Base-by-base conservation (phyloP, 2,329 filamentous ascomycete genomes). In the Parafenestella ontariensis region DNA sequence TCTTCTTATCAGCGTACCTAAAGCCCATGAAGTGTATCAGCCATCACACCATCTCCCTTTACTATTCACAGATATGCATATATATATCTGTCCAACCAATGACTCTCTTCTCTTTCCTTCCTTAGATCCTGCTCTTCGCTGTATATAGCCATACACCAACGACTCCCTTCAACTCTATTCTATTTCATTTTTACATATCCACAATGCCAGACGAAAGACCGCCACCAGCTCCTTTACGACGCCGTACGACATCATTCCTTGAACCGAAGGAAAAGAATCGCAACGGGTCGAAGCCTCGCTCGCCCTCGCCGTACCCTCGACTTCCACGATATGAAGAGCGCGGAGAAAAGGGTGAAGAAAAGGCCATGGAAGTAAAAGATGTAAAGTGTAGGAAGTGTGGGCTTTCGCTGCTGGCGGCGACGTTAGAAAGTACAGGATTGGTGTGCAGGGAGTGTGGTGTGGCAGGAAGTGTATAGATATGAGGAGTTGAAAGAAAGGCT, bases 201-300 rank as follows among this genome's bases (percentile, higher is more conserved):
- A 34, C 31, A 15, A 34, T 34, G 31, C 13, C 31, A 34, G 31
- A 34, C 13, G 24, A 26, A 26, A 26, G 24, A 26, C 31, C 13
- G 13, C 31, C 31, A 34, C 13, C 23, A 3, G 9, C 23, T n/a
- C 10, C n/a, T 28, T n/a, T 43, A n/a, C 26, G 26, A 8, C 40
- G 23, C 23, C 29, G 44, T 7, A 46, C 33, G 2, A 46, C 41
- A n/a, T 52, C 49, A 1, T 52, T 52, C 43, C 28, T 46, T 9
- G 49, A 46, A 17, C 49, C 49, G 3, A 26, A 15, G 17, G 39
- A 29, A n/a, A 28, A 42, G 10, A 40, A 36, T 6, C n/a, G 5
- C 2, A 28, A 9, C 8, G 33, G 49, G 3, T 33, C 45, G 34
- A 36, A 24, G 9, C 49, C 42, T 23, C 39, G 31, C 13, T 34